Conservation (phyloP, 1,284 basidiomycete species). For the Leccinum cinnamomeum region DNA sequence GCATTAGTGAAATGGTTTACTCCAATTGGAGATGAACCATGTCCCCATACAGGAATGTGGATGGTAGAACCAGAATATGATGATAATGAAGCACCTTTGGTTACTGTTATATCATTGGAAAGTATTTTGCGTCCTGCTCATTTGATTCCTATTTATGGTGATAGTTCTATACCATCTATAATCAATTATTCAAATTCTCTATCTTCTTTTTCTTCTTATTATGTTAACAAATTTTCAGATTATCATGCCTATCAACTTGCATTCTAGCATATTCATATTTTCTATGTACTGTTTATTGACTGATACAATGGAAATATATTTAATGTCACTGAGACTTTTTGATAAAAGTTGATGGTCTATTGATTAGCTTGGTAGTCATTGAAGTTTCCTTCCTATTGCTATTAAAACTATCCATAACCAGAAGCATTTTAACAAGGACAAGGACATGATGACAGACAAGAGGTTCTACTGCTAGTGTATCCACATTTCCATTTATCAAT, state of each 20-base stretch:
- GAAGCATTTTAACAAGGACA: too few species aligned
- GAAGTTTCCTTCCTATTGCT: too few species aligned
- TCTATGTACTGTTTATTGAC: too few species aligned
- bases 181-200: neutral
- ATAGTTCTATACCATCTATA: neutral
- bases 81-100: neutral
- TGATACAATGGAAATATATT: too few species aligned
- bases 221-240: neutral
- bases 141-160: neutral
- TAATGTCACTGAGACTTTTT: too few species aligned
- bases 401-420: too few species aligned
- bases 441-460: too few species aligned
- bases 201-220: neutral
- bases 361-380: too few species aligned
- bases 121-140: neutral
- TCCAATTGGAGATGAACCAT: neutral
- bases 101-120: neutral
- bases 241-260: constrained; percentile 1
- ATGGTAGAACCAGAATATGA: neutral
- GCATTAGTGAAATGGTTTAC: neutral
- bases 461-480: too few species aligned
- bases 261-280: neutral
- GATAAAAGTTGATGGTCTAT: too few species aligned
- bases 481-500: too few species aligned
- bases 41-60: neutral